Evolutionary conservation across 805 yeast species (phyloP).

Genomic region (Sugiyamaella boreocaroliniensis): DNA sequence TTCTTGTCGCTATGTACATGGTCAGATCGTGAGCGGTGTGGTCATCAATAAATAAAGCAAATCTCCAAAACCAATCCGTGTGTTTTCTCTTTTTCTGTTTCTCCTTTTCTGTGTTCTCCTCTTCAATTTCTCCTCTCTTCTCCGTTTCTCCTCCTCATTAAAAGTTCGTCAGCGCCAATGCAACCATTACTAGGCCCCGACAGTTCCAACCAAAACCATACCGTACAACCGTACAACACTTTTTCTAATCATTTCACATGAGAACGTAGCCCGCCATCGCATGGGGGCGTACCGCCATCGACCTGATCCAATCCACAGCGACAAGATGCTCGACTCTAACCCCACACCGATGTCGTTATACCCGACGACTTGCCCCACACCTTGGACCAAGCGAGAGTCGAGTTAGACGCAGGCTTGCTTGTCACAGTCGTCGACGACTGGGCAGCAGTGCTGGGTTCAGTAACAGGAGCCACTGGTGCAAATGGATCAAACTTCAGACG

Average conservation of each 20-base stretch:
- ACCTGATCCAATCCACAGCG: no score
- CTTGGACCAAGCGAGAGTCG: constrained; percentile 14
- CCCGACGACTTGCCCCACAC: constrained; percentile 16
- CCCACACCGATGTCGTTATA: constrained; percentile 19
- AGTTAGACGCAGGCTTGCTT: not conserved
- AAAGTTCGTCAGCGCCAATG: not conserved
- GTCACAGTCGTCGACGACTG: not conserved
- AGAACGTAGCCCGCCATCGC: no score
- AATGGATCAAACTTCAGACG: constrained; percentile 18
- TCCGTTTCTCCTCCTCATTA: not conserved
- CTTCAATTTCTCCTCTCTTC: constrained; percentile 9
- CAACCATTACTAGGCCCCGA: not conserved
- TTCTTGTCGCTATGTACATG: not conserved
- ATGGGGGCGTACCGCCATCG: no score
- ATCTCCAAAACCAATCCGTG: constrained; percentile 7
- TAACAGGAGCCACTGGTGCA: constrained; percentile 10
- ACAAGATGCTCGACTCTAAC: constrained; percentile 2
- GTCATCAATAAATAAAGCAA: not conserved
- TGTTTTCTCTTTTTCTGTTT: constrained; percentile 10
- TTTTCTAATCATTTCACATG: not conserved
- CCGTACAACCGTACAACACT: not conserved
- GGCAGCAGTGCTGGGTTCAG: not conserved
- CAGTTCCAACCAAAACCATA: constrained; percentile 1
- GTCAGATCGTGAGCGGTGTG: not conserved
- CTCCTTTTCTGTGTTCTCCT: not conserved